Conservation (phyloP, 208 protist species). For the Trypanosoma caninum region DNA sequence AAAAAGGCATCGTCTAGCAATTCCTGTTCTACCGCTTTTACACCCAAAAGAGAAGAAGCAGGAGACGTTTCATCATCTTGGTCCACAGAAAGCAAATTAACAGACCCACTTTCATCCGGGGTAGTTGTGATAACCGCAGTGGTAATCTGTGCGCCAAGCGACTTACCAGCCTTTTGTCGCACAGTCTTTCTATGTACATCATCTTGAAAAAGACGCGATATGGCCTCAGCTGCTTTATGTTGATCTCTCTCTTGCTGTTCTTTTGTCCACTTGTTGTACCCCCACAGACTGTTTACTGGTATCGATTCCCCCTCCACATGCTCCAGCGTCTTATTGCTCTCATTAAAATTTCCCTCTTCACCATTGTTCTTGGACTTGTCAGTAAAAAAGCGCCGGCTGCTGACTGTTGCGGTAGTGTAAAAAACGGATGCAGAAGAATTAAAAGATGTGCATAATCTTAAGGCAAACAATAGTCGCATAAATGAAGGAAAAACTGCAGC, state of each 20-base stretch:
- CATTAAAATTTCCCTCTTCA: neutral
- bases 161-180: slow-evolving; percentile 16
- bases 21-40: slow-evolving; percentile 66
- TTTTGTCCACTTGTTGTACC: neutral
- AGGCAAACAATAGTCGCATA: neutral
- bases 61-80: neutral
- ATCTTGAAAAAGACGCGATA: slow-evolving; percentile 32
- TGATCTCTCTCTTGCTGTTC: neutral
- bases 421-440: neutral
- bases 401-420: neutral
- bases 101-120: slow-evolving; percentile 22
- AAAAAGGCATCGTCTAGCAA: slow-evolving; percentile 76
- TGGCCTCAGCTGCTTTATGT: slow-evolving; percentile 16
- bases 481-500: neutral
- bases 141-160: slow-evolving; percentile 15
- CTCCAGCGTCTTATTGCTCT: neutral
- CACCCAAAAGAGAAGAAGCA: slow-evolving; percentile 2
- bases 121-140: slow-evolving; percentile 12
- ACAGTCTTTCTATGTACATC: slow-evolving; percentile 9
- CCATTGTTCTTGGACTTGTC: neutral
- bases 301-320: slow-evolving; percentile 11
- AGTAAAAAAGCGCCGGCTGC: neutral
- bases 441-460: too few species aligned
- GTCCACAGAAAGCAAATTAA: slow-evolving; percentile 1
- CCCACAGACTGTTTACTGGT: neutral